These are phyloP conservation scores for Herpomyces periplanetae DNA, from an alignment of 2,329 filamentous ascomycete species.

Conservation along the genomic window DNA sequence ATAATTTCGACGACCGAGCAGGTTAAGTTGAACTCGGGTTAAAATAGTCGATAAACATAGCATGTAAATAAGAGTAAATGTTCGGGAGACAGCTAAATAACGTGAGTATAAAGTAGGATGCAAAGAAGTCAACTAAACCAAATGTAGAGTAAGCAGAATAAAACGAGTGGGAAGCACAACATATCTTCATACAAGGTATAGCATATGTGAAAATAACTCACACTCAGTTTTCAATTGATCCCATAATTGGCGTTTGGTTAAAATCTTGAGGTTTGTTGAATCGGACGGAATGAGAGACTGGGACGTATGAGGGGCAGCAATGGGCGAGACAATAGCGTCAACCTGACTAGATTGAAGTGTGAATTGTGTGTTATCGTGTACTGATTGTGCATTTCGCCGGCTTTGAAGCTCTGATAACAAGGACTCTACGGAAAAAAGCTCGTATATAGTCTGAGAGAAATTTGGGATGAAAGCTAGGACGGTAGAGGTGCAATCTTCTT, in stretches of 20 bases:
- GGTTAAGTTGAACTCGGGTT: constrained; percentile 78
- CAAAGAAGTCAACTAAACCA: too few species aligned
- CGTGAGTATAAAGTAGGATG: too few species aligned
- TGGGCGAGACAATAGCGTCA: constrained; percentile 39
- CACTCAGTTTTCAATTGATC: constrained; percentile 86
- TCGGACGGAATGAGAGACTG: too few species aligned
- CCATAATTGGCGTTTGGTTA: constrained; percentile 74
- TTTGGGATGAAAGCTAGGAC: constrained; percentile 81
- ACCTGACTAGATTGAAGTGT: constrained; percentile 37
- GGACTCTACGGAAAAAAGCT: constrained; percentile 56
- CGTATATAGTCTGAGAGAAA: constrained; percentile 52
- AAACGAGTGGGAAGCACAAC: background rate
- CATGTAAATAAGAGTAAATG: constrained; percentile 71
- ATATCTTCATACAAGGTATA: background rate
- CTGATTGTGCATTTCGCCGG: constrained; percentile 30
- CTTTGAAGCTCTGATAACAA: constrained; percentile 77
- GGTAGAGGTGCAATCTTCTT: constrained; percentile 92
- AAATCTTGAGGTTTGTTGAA: too few species aligned
- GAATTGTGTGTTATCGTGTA: constrained; percentile 43
- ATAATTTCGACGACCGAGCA: constrained; percentile 75
- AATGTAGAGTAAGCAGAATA: too few species aligned
- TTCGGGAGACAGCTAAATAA: constrained; percentile 34
- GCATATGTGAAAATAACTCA: constrained; percentile 11
- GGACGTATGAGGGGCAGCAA: too few species aligned
- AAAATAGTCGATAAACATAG: constrained; percentile 58